These are phyloP conservation scores for Moelleriella libera DNA, from an alignment of 2,329 filamentous ascomycete species.

Conservation along the genomic window DNA sequence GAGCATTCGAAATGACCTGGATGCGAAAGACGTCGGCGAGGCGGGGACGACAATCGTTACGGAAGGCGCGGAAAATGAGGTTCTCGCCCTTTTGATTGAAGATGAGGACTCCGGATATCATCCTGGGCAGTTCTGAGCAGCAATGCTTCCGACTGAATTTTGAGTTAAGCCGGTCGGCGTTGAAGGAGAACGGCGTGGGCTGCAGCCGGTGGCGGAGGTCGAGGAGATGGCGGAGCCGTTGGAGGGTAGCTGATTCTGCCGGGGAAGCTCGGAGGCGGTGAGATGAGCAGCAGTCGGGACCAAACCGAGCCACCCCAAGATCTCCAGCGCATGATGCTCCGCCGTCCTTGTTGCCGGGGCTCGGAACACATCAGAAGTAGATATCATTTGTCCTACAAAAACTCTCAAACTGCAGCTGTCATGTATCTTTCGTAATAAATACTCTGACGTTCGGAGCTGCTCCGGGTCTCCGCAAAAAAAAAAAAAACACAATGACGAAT, in stretches of 20 bases:
- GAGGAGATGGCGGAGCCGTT: slow-evolving; percentile 1
- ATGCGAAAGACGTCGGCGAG: slow-evolving; percentile 99
- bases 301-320: too few relatives aligned
- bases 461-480: not conserved
- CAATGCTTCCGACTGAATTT: not conserved
- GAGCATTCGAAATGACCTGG: slow-evolving; percentile 95
- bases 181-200: too few relatives aligned
- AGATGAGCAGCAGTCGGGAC: not conserved
- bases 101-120: slow-evolving; percentile 93
- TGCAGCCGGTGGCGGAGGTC: not conserved
- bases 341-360: too few relatives aligned
- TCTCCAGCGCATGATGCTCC: too few relatives aligned
- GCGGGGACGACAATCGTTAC: slow-evolving; percentile 93
- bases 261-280: slow-evolving; percentile 3
- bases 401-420: too few relatives aligned
- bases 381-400: too few relatives aligned
- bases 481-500: slow-evolving; percentile 5
- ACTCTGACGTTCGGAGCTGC: not conserved
- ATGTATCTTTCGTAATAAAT: not conserved
- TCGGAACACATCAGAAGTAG: too few relatives aligned
- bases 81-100: slow-evolving; percentile 99
- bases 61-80: slow-evolving; percentile 97
- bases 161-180: too few relatives aligned
- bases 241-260: slow-evolving; percentile 4
- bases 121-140: slow-evolving; percentile 27